Evolutionary conservation across 2,329 filamentous ascomycete genomes (phyloP).

Genomic region (Sarocladium kiliense): DNA sequence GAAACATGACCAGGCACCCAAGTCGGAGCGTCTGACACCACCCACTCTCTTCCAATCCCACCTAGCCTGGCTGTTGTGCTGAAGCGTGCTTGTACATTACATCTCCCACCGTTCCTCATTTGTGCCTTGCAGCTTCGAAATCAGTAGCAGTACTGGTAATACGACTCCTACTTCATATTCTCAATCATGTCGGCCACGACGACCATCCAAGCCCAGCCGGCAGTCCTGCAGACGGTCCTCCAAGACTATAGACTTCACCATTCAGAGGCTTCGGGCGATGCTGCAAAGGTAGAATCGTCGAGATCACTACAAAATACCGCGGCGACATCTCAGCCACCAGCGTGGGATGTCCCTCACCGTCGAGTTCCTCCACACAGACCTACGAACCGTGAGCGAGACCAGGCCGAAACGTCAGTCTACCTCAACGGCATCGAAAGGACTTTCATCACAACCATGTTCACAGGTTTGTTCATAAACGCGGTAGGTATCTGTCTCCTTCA

Average conservation of each 20-base stretch:
- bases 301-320: background rate
- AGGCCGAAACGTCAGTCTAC: background rate
- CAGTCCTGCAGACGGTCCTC: background rate
- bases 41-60: no score
- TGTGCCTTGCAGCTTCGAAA: no score
- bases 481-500: background rate
- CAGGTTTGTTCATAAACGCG: slow-evolving; percentile 1
- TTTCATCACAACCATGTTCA: slow-evolving; percentile 4
- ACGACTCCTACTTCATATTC: background rate
- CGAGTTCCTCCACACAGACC: background rate
- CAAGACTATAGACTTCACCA: slow-evolving; percentile 4
- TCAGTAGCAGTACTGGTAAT: no score
- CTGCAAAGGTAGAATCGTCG: background rate
- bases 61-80: no score
- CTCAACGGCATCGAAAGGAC: background rate
- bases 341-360: background rate
- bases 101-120: background rate
- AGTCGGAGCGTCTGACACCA: no score
- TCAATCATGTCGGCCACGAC: background rate
- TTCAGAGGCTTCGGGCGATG: slow-evolving; percentile 3
- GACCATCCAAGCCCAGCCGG: background rate
- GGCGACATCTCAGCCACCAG: background rate
- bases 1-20: no score
- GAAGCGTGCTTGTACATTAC: no score
- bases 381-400: background rate